Evolutionary conservation across 768 basidiomycete species (phyloP), one percentile per base, ranked within the genome.

Genomic region (Mycena galericulata): DNA sequence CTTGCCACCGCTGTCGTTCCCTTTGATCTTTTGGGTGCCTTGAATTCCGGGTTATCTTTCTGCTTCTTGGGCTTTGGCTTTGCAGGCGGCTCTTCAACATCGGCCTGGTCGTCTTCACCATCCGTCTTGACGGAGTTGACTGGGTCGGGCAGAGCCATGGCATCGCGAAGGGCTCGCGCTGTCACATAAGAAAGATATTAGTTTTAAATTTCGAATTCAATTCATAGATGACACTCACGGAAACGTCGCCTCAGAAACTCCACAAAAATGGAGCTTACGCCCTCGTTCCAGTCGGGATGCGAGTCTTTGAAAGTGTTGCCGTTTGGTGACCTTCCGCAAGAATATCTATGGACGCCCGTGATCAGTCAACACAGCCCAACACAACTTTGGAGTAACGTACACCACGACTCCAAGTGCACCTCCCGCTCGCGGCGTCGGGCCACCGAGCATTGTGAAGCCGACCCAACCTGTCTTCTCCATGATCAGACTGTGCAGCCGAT

Each of bases 281-380:
- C 24, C 0, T 10, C 34, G 6, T 56, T 26, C 62, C 63, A 65
- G 27, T 36, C n/a, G 0, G 55, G 55, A 41, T 65, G 63, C 2
- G 54, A 34, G 7, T 65, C 45, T 27, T 49, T 56, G 55, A 65
- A 65, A 15, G 18, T 38, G 12, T 47, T 22, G 32, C 63, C 17
- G 10, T 9, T 9, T 38, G 17, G 38, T 9, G 17, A 38, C 17
- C 10, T 38, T 38, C 63, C 63, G 20, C 8, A 57, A 26, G 43
- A 49, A 36, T 24, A 38, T 20, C 63, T 65, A 24, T n/a, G n/a
- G n/a, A n/a, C n/a, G n/a, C n/a, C n/a, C n/a, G n/a, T n/a, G n/a
- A n/a, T n/a, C n/a, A n/a, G n/a, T n/a, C n/a, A n/a, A n/a, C n/a
- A n/a, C n/a, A n/a, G n/a, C 18, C 29, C 30, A 27, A 8, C 30